These are phyloP conservation scores for Sarocladium brachiariae DNA, from an alignment of 2,329 filamentous ascomycete species.

Conservation along the genomic window DNA sequence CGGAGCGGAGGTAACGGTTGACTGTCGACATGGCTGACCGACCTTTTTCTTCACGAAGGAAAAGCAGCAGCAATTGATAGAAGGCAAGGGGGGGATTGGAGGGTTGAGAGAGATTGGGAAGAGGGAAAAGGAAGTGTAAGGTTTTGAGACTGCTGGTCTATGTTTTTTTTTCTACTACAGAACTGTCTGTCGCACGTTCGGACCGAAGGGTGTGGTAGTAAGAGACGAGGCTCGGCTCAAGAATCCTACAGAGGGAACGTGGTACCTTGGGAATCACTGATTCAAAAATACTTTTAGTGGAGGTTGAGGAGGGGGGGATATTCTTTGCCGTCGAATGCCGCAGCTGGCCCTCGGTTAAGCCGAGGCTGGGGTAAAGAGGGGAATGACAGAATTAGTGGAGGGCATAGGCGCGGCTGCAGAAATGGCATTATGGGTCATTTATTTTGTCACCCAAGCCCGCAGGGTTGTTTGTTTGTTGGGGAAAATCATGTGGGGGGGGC, in stretches of 20 bases:
- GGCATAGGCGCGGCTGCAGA: background rate
- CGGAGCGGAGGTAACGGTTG: constrained; percentile 47
- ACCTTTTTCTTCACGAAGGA: constrained; percentile 10
- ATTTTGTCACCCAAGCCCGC: too few relatives aligned
- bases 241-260: too few relatives aligned
- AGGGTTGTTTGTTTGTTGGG: too few relatives aligned
- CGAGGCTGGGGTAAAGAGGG: constrained; percentile 1
- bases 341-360: constrained; percentile 7
- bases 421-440: background rate
- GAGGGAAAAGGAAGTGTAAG: constrained; percentile 8
- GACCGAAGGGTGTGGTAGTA: background rate
- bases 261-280: too few relatives aligned
- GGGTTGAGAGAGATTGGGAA: constrained; percentile 2
- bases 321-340: constrained; percentile 14
- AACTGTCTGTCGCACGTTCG: background rate
- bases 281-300: background rate
- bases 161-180: constrained; percentile 6
- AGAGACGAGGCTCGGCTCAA: constrained; percentile 6
- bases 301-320: constrained; percentile 1
- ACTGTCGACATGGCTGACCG: constrained; percentile 43
- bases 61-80: constrained; percentile 9
- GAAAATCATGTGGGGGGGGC: too few relatives aligned
- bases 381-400: background rate
- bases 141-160: background rate
- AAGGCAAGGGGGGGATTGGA: background rate